Conservation (phyloP, 2,329 filamentous ascomycete genomes). For the Colletotrichum tabaci region DNA sequence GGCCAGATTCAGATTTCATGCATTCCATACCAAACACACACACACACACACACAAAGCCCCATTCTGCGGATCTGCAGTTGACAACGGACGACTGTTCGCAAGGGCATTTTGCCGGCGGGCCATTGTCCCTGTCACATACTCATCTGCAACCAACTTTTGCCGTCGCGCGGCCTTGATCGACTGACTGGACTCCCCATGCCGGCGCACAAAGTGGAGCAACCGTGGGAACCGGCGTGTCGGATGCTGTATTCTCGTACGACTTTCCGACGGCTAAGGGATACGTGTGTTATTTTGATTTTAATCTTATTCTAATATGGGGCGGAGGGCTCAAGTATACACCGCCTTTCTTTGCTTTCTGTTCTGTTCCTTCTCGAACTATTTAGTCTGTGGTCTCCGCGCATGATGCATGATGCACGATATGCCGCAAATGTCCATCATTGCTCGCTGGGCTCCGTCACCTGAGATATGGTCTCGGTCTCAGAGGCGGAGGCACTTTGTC, state of each 20-base stretch:
- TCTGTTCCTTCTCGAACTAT: not conserved
- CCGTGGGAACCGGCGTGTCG: constrained; percentile 9
- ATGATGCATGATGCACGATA: not conserved
- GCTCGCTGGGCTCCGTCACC: constrained; percentile 3
- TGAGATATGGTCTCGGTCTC: constrained; percentile 16
- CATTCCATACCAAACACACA: too few species aligned
- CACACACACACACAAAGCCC: too few species aligned
- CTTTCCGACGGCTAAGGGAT: not conserved
- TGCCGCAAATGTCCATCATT: not conserved
- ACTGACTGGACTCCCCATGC: not conserved
- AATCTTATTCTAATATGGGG: not conserved
- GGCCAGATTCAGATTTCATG: too few species aligned
- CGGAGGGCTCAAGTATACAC: not conserved
- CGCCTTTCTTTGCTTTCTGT: not conserved
- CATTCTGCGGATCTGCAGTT: too few species aligned
- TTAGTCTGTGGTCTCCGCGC: not conserved
- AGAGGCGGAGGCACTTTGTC: constrained; percentile 8
- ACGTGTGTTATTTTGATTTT: not conserved
- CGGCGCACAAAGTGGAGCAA: not conserved
- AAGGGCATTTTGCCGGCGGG: not conserved
- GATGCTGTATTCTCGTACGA: not conserved
- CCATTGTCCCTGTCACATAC: too few species aligned
- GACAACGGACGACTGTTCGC: not conserved
- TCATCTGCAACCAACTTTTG: not conserved
- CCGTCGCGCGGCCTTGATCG: not conserved